Conservation (phyloP, 2,329 filamentous ascomycete species). For the Sporothrix brasiliensis region DNA sequence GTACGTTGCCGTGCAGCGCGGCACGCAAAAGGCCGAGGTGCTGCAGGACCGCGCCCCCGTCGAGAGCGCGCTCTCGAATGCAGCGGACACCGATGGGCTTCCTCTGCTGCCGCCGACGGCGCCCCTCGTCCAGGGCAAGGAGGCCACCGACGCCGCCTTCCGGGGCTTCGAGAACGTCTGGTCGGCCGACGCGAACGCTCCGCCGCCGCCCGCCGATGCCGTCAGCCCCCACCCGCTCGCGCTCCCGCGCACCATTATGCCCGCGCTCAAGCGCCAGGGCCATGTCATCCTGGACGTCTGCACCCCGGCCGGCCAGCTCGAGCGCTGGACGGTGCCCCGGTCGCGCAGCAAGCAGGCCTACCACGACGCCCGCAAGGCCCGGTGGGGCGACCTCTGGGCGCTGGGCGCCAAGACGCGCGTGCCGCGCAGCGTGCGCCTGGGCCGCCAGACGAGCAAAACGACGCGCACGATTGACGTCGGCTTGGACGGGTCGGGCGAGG, state of each 20-base stretch:
- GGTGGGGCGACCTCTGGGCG: constrained; percentile 95
- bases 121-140: constrained; percentile 51
- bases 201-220: constrained; percentile 40
- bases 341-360: constrained; percentile 81
- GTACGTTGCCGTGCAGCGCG: constrained; percentile 83
- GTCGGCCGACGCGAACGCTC: constrained; percentile 46
- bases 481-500: background rate
- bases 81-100: no score
- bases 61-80: background rate
- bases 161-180: constrained; percentile 4
- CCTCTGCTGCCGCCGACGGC: background rate
- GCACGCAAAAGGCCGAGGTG: constrained; percentile 43
- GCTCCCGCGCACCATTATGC: constrained; percentile 76
- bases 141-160: constrained; percentile 68
- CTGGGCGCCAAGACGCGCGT: constrained; percentile 87
- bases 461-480: background rate
- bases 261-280: constrained; percentile 82
- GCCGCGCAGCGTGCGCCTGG: constrained; percentile 59
- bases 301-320: constrained; percentile 79
- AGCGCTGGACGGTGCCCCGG: constrained; percentile 90
- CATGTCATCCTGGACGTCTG: constrained; percentile 91
- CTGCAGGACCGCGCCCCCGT: background rate
- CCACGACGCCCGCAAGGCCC: constrained; percentile 85
- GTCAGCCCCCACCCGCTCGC: constrained; percentile 60
- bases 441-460: background rate